phyloP scores from a whole-genome alignment of 352 stramenopile species.

The Plasmopara muralis region DNA sequence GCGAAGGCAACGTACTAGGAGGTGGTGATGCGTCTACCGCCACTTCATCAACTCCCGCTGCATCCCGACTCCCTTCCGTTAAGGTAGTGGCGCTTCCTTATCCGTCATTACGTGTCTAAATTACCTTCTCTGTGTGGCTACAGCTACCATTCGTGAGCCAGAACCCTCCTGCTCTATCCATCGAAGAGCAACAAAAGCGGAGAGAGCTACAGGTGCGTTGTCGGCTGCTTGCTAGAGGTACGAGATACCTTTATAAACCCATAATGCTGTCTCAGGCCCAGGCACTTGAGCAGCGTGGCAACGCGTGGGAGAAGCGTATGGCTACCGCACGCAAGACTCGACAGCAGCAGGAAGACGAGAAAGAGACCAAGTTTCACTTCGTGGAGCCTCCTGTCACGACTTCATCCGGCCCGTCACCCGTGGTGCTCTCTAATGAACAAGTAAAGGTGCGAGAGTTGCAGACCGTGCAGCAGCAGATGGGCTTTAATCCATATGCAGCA shows the following conservation, averaged over 20 bases:
- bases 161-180: slow-evolving; percentile 34
- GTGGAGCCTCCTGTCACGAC: slow-evolving; percentile 10
- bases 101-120: neutral
- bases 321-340: slow-evolving; percentile 43
- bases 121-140: neutral
- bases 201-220: slow-evolving; percentile 51
- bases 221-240: neutral
- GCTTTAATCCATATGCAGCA: slow-evolving; percentile 67
- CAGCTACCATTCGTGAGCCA: slow-evolving; percentile 35
- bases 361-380: slow-evolving; percentile 34
- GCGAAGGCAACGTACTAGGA: slow-evolving; percentile 60
- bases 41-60: slow-evolving; percentile 4
- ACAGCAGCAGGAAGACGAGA: slow-evolving; percentile 44
- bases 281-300: slow-evolving; percentile 48
- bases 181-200: slow-evolving; percentile 49
- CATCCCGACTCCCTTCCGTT: slow-evolving; percentile 14
- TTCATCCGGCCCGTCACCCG: slow-evolving; percentile 6
- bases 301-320: slow-evolving; percentile 68
- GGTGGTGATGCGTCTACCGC: slow-evolving; percentile 7
- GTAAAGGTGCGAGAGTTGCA: slow-evolving; percentile 58
- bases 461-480: slow-evolving; percentile 46
- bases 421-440: slow-evolving; percentile 51
- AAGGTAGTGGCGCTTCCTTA: neutral
- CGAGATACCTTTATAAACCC: neutral
- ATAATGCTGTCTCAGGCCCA: slow-evolving; percentile 28